These are phyloP conservation scores for Sporobolomyces roseus DNA, from an alignment of 768 basidiomycete species.

Conservation along the genomic window DNA sequence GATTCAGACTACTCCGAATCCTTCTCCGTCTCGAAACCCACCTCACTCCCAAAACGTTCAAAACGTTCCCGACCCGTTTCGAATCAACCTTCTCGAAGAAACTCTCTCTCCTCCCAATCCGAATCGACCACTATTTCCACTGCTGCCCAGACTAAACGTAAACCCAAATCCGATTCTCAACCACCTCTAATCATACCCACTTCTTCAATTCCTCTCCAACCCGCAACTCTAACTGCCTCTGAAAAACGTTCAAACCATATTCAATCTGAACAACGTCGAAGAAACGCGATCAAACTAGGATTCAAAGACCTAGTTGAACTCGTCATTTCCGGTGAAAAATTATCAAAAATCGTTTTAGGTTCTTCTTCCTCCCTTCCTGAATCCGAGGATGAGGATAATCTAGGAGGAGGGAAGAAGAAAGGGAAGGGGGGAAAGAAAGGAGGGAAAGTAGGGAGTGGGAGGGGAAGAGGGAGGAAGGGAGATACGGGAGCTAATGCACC, in stretches of 20 bases:
- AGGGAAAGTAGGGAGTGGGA: background rate
- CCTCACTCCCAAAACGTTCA: background rate
- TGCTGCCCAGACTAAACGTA: background rate
- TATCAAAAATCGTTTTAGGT: slow-evolving; percentile 54
- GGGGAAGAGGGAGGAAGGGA: slow-evolving; percentile 37
- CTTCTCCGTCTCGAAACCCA: background rate
- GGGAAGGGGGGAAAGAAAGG: slow-evolving; percentile 60
- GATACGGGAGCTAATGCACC: slow-evolving; percentile 47
- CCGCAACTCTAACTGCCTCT: slow-evolving; percentile 58
- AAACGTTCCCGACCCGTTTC: slow-evolving; percentile 3
- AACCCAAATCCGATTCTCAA: too few species aligned
- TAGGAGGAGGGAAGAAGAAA: slow-evolving; percentile 40
- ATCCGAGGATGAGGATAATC: slow-evolving; percentile 2
- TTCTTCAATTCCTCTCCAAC: background rate
- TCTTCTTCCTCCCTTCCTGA: too few species aligned
- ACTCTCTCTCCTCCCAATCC: background rate
- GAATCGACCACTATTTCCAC: background rate
- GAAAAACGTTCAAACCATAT: slow-evolving; percentile 94
- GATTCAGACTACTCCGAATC: slow-evolving; percentile 12
- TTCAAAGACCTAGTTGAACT: slow-evolving; percentile 79
- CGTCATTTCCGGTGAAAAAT: slow-evolving; percentile 58
- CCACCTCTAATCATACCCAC: background rate
- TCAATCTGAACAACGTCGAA: slow-evolving; percentile 87
- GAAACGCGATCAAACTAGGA: slow-evolving; percentile 84
- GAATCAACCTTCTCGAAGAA: background rate